A percentile compares a stretch with the other conserved stretches of the same genome.
Evolutionary conservation across 75 land plant species (phyloP).

Genomic region (Azolla pinnata): DNA sequence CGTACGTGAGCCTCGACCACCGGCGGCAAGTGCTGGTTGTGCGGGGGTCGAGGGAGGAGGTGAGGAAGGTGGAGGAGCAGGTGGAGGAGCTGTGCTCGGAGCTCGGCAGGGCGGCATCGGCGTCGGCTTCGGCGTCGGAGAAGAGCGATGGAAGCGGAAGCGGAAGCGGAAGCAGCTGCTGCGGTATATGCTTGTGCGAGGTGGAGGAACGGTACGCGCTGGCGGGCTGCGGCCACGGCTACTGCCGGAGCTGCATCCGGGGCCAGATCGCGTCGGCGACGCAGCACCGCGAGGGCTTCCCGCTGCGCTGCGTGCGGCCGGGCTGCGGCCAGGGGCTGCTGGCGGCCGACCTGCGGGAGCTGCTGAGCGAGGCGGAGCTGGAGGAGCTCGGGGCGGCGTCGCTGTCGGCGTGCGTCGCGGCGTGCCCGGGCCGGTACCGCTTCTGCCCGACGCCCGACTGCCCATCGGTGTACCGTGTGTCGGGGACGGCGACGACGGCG

Average conservation of each 20-base stretch:
- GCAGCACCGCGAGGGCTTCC: conserved; percentile 46
- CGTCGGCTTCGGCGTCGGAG: no score
- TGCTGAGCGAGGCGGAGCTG: conserved; percentile 37
- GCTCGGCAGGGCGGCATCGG: conserved; percentile 6
- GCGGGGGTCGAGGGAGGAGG: conserved; percentile 37
- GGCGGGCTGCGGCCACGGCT: conserved; percentile 48
- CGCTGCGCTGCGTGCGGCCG: conserved; percentile 39
- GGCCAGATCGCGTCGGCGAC: conserved; percentile 63
- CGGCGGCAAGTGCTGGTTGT: conserved; percentile 41
- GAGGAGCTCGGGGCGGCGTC: conserved; percentile 76
- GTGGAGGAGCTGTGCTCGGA: conserved; percentile 25
- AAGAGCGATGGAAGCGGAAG: conserved; percentile 9
- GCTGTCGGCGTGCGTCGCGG: conserved; percentile 51
- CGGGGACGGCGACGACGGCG: no score
- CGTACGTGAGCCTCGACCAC: conserved; percentile 33
- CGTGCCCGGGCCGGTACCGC: conserved; percentile 42
- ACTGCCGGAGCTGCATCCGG: conserved; percentile 48
- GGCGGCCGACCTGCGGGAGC: conserved; percentile 36
- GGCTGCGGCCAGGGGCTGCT: conserved; percentile 33
- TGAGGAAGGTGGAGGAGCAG: conserved; percentile 34
- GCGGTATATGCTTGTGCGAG: conserved; percentile 71
- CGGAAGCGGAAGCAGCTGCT: conserved; percentile 1
- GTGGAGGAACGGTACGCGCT: conserved; percentile 52
- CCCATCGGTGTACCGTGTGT: conserved; percentile 48
- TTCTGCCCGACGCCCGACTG: conserved; percentile 87